A percentile compares a stretch with the other conserved stretches of the same genome.
Conservation (phyloP, 768 basidiomycete genomes). For the Tricholoma terreum region DNA sequence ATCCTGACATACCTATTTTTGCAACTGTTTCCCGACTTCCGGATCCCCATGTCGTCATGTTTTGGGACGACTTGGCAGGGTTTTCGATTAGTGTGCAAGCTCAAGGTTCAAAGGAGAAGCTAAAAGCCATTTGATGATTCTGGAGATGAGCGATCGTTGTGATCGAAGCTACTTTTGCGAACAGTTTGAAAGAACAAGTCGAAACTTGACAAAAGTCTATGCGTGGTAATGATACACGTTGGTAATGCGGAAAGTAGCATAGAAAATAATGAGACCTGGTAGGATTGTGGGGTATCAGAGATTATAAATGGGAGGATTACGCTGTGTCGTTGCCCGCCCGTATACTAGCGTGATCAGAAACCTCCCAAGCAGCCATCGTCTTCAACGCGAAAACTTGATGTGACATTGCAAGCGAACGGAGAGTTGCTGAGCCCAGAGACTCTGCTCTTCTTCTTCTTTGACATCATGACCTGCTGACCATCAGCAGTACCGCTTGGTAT, state of each 20-base stretch:
- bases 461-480: constrained; percentile 9
- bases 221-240: neutral
- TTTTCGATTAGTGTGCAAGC: too few species aligned
- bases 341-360: constrained; percentile 25
- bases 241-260: neutral
- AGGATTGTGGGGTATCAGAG: neutral
- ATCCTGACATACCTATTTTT: too few species aligned
- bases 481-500: constrained; percentile 28
- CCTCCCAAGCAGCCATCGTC: constrained; percentile 45
- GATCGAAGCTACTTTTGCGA: too few species aligned
- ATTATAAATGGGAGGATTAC: neutral
- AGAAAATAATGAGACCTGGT: neutral
- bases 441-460: constrained; percentile 17
- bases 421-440: constrained; percentile 13
- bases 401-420: constrained; percentile 12
- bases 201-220: neutral
- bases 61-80: too few species aligned
- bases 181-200: neutral
- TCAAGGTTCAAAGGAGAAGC: neutral
- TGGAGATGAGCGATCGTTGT: too few species aligned
- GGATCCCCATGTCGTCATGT: too few species aligned
- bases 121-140: neutral
- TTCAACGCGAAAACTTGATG: constrained; percentile 24
- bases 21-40: too few species aligned
- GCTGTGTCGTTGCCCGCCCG: neutral